Percentiles rank a stretch among this genome's conserved stretches.
phyloP scores from a whole-genome alignment of 306 rosid species.

The Vicia faba region DNA sequence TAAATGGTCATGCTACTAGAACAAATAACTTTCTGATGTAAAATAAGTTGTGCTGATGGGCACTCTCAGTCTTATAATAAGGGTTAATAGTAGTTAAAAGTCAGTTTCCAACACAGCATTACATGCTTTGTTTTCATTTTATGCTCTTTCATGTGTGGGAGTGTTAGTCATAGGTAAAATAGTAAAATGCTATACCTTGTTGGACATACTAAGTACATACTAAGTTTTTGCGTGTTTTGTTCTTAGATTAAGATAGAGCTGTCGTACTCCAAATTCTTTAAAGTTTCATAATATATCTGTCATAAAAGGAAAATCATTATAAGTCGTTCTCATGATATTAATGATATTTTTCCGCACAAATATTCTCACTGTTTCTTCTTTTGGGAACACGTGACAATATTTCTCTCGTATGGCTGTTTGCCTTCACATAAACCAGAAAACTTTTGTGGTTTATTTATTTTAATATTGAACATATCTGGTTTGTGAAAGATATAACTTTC shows the following conservation, averaged over 20 bases:
- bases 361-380: background rate
- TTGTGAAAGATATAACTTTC: slow-evolving; percentile 34
- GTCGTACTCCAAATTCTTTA: background rate
- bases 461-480: slow-evolving; percentile 11
- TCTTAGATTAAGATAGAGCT: slow-evolving; percentile 6
- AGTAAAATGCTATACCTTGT: background rate
- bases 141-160: background rate
- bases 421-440: background rate
- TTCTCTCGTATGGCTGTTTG: background rate
- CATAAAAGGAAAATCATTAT: background rate
- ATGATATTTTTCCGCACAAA: slow-evolving; percentile 4
- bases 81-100: slow-evolving; percentile 1
- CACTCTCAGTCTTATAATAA: slow-evolving; percentile 1
- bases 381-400: background rate
- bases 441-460: background rate
- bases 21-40: background rate
- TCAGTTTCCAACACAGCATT: background rate
- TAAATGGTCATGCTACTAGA: background rate
- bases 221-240: background rate
- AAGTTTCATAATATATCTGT: background rate
- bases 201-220: too few species aligned
- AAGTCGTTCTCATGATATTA: background rate
- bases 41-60: background rate
- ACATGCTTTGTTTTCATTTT: background rate
- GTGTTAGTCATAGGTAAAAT: slow-evolving; percentile 4